A percentile compares a stretch with the other conserved stretches of the same genome.
These are phyloP conservation scores for Chaetomiaceae sp. DNA, from an alignment of 2,329 filamentous ascomycete genomes.

Conservation along the genomic window DNA sequence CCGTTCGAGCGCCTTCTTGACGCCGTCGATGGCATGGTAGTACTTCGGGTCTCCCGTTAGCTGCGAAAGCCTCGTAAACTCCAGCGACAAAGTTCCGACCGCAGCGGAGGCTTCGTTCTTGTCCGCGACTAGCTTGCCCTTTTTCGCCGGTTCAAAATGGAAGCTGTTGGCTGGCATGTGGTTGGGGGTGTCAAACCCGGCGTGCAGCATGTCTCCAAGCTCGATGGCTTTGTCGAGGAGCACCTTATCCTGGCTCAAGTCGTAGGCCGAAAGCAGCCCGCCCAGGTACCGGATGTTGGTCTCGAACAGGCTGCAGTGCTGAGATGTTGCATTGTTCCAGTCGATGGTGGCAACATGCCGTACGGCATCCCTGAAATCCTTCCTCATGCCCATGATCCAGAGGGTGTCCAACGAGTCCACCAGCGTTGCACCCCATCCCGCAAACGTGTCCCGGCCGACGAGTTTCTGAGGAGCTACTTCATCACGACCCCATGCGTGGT, in stretches of 20 bases:
- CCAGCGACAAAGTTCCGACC: slow-evolving; percentile 64
- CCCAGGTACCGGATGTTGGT: slow-evolving; percentile 56
- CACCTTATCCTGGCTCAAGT: slow-evolving; percentile 44
- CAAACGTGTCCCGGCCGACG: slow-evolving; percentile 44
- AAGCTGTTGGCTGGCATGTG: slow-evolving; percentile 46
- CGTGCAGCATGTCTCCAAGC: slow-evolving; percentile 50
- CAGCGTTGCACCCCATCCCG: slow-evolving; percentile 55
- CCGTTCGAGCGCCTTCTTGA: slow-evolving; percentile 63
- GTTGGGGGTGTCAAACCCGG: slow-evolving; percentile 52
- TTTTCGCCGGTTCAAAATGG: slow-evolving; percentile 40
- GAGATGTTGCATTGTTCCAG: slow-evolving; percentile 45
- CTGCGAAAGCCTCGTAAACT: slow-evolving; percentile 72
- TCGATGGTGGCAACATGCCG: slow-evolving; percentile 49
- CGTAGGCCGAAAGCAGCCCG: slow-evolving; percentile 49
- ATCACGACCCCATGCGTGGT: slow-evolving; percentile 53
- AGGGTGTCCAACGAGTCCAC: slow-evolving; percentile 58
- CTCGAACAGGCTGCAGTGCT: slow-evolving; percentile 56
- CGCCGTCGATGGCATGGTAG: slow-evolving; percentile 64
- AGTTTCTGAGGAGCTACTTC: slow-evolving; percentile 50
- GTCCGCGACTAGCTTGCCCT: slow-evolving; percentile 36
- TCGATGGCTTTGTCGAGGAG: slow-evolving; percentile 50
- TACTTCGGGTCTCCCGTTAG: slow-evolving; percentile 68
- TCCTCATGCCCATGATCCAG: slow-evolving; percentile 54
- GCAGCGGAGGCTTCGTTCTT: slow-evolving; percentile 40
- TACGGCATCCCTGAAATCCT: slow-evolving; percentile 53